Evolutionary conservation across 2,329 filamentous ascomycete species (phyloP), one percentile per base, ranked within the genome.

Genomic region (Pezicula rhizophila): DNA sequence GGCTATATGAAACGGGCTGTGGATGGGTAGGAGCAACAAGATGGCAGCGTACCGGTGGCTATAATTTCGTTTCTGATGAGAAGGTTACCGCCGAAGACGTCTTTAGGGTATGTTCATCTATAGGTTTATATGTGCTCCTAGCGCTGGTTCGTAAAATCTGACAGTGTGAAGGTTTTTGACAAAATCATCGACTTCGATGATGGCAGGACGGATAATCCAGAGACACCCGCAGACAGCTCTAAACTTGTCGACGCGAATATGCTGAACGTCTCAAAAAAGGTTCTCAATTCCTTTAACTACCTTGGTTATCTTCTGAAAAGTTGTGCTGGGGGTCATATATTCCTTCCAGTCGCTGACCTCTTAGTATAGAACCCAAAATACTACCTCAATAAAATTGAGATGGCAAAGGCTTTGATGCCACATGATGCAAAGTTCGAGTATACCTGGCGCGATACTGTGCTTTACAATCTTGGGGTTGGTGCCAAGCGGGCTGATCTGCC

Each of bases 401-500:
- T 78, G 58, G 85, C 86, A 35, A 82, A 89, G 71, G 78, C 80
- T 60, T 75, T 82, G 45, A 78, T 89, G 66, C 75, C 79, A 5
- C 71, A 85, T 41, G 84, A 85, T 47, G 88, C 86, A 49, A 78
- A 85, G 60, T 96, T 87, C 72, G 76, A 75, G 55, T 96, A 89
- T 64, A 81, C 83, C 55, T 89, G 96, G 65, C 84, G 83, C 59
- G 92, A 96, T 66, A 77, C 85, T 47, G 91, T 95, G 60, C 84
- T 96, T 43, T 96, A 96, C 79, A 96, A 95, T 72, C 77, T 96
- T 41, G 90, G 90, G 52, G 70, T 96, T 50, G 92, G 92, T 48
- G 90, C 90, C 58, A 95, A 93, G 76, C 82, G 85, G 56, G 88
- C 80, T 35, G 87, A 96, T 53, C 78, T 96, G 35, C 80, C 84